Evolutionary conservation across 179 eudicot species (phyloP), one percentile per base, ranked within the genome.

Genomic region (Beta lomatogona): DNA sequence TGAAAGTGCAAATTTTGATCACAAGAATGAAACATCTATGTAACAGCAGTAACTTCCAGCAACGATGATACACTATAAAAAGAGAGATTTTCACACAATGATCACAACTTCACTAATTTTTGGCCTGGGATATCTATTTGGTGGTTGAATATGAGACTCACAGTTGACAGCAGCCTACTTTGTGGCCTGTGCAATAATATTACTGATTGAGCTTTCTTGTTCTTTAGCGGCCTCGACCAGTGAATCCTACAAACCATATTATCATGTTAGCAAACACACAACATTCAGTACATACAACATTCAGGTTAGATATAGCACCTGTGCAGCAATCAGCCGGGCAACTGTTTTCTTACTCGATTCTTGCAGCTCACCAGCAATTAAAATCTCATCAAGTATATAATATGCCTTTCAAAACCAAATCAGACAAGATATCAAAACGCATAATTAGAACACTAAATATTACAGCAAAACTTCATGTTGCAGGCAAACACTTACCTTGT

Each of bases 311-410:
- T 9, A 54, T 85, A 46, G 65, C 44, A 88, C 99, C 95, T 95
- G 99, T 41, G 95, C 89, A 79, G 94, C 97, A 53, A 95, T 87
- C 64, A 95, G 83, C 63, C 98, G 93, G 7, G 95, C 93, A 79
- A 95, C 94, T 16, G 98, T 89, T 86, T 92, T 95, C 90, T 95
- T 95, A 90, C 98, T 95, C 13, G 99, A 88, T 77, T 95, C 99
- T 88, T 94, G 99, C 82, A 95, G 93, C 87, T 95, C 97, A 63
- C 98, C 99, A 72, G 98, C 99, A 75, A 95, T 89, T 75, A 95
- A 71, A 74, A 95, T 85, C 87, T 95, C 99, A 25, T 95, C 99
- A 82, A 95, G 87, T 82, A 94, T 95, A 76, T 89, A 95, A 83
- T 94, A 95, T 77, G 99, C 99, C 99, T 95, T 88, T 79, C 79